Percentiles rank a stretch among this genome's conserved stretches.
phyloP scores from a whole-genome alignment of 2,329 filamentous ascomycete genomes.

The Thermomyces lanuginosus region DNA sequence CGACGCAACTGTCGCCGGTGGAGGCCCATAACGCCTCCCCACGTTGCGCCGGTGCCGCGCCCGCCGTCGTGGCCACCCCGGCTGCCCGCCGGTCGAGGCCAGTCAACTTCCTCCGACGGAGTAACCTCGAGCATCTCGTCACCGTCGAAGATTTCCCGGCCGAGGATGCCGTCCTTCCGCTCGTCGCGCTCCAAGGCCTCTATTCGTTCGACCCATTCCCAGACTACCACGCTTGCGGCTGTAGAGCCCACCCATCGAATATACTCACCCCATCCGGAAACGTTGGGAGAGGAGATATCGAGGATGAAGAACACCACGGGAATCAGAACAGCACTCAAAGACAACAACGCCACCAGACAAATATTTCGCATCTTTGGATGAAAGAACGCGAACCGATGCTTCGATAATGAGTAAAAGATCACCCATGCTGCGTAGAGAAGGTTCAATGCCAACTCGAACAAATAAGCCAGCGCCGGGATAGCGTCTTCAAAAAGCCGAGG shows the following conservation, averaged over 20 bases:
- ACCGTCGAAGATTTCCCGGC: slow-evolving; percentile 80
- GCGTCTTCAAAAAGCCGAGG: slow-evolving; percentile 72
- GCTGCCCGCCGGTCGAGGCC: slow-evolving; percentile 21
- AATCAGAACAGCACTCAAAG: slow-evolving; percentile 65
- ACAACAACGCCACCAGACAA: slow-evolving; percentile 60
- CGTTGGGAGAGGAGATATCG: slow-evolving; percentile 69
- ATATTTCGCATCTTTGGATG: slow-evolving; percentile 86
- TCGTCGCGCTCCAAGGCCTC: slow-evolving; percentile 84
- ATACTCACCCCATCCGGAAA: slow-evolving; percentile 88
- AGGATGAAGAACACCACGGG: slow-evolving; percentile 87
- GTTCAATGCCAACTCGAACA: slow-evolving; percentile 75
- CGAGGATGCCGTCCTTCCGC: slow-evolving; percentile 82
- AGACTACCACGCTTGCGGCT: slow-evolving; percentile 87
- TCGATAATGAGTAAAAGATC: slow-evolving; percentile 82
- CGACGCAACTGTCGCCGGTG: slow-evolving; percentile 21
- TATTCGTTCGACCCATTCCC: slow-evolving; percentile 95
- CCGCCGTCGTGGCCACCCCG: slow-evolving; percentile 16
- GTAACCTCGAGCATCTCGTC: slow-evolving; percentile 74
- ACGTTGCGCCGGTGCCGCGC: slow-evolving; percentile 21
- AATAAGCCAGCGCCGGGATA: slow-evolving; percentile 75
- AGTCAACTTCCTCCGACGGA: slow-evolving; percentile 41
- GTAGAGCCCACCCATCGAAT: slow-evolving; percentile 93
- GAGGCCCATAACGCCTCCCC: slow-evolving; percentile 23
- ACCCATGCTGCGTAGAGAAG: slow-evolving; percentile 87
- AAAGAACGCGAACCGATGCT: slow-evolving; percentile 79